Evolutionary conservation across 495 filamentous ascomycete species (phyloP), one percentile per base, ranked within the genome.

Genomic region (Patellaria atrata): DNA sequence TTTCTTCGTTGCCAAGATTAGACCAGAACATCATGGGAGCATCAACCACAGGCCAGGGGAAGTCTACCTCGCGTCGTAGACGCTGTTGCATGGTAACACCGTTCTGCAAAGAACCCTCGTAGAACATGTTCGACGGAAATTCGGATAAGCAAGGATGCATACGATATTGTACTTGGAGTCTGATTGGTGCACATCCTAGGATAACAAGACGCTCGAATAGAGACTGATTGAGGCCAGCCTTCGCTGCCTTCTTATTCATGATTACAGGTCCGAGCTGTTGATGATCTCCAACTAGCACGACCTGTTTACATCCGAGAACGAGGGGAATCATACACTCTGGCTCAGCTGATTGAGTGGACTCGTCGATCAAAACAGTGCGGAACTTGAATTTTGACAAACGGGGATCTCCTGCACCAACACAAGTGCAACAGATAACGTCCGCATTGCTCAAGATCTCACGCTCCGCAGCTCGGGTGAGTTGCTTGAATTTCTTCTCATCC

Each of bases 11-110:
- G 34, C 89, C 89, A 27, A 94, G 63, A 52, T 96, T 96, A 5
- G 86, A 91, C 89, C 89, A 99, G 64, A 99, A 99, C 89, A 96
- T 96, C 89, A 99, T 99, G 6, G 89, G 89, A 38, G 75, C 77
- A 45, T 96, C 91, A 30, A 65, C 70, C 26, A 93, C 84, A 9
- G 89, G 89, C 89, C 89, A 99, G 2, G 89, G 89, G 58, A 99
- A 99, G 52, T 99, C 89, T 16, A 97, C 84, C 52, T 99, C 87
- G 35, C 77, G 79, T 33, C 86, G 79, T 35, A 94, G 68, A 39
- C 89, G 73, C 53, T 92, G 79, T 27, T 78, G 73, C 47, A 78
- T 80, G 1, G 91, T 94, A 28, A 99, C 82, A 52, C 89, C 89
- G 47, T 99, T 99, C 58, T 99, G 89, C 35, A 99, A 63, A 30